A percentile compares a stretch with the other conserved stretches of the same genome.
Evolutionary conservation across 2,329 filamentous ascomycete genomes (phyloP).

Genomic region (Phialophora macrospora): DNA sequence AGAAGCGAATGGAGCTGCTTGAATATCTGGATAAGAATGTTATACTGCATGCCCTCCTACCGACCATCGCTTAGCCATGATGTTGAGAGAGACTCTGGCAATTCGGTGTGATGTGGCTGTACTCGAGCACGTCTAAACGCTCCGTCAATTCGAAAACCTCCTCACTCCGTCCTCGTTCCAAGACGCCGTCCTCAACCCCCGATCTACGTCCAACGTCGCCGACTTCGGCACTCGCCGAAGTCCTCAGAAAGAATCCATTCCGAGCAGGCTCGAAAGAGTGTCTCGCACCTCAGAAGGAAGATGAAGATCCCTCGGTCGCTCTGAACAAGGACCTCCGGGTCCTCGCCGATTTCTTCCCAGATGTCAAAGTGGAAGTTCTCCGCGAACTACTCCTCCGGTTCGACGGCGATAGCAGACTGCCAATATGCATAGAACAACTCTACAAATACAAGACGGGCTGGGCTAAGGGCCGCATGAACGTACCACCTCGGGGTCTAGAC

Average conservation of each 20-base stretch:
- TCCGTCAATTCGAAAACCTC: constrained; percentile 22
- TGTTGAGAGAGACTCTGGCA: constrained; percentile 26
- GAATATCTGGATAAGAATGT: neutral
- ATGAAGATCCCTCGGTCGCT: constrained; percentile 45
- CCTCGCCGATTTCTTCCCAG: constrained; percentile 52
- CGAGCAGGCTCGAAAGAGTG: constrained; percentile 37
- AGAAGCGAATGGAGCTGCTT: neutral
- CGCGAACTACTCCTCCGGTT: constrained; percentile 54
- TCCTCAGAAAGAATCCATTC: constrained; percentile 53
- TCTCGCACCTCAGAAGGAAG: constrained; percentile 29
- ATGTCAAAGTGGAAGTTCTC: constrained; percentile 54
- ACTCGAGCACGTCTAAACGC: constrained; percentile 32
- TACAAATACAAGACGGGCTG: constrained; percentile 53
- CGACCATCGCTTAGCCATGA: constrained; percentile 27
- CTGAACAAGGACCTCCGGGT: constrained; percentile 50
- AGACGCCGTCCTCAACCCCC: constrained; percentile 14
- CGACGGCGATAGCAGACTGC: constrained; percentile 53
- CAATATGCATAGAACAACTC: constrained; percentile 55
- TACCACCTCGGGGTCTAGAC: constrained; percentile 40
- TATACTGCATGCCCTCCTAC: neutral
- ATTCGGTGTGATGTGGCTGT: constrained; percentile 34
- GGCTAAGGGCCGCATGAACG: constrained; percentile 54
- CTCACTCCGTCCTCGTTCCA: constrained; percentile 1
- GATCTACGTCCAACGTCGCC: constrained; percentile 37
- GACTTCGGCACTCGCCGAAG: constrained; percentile 49